Base-by-base conservation (phyloP, 768 basidiomycete species). In the Cystofilobasidium ferigula region DNA sequence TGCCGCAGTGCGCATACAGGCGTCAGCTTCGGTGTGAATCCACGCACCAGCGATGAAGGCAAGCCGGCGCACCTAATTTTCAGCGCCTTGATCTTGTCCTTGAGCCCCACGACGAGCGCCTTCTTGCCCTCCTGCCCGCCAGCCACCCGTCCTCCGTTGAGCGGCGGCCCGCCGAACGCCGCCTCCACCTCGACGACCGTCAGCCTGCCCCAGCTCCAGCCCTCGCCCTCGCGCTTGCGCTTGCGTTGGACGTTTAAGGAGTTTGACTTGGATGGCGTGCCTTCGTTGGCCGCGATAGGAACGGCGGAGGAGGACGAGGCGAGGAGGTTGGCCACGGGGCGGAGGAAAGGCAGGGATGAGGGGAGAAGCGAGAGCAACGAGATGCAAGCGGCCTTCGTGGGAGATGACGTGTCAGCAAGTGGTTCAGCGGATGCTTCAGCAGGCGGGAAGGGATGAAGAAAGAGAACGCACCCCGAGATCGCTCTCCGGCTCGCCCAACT, bases 221-320 rank as follows among this genome's bases (percentile, higher is more conserved):
- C 8, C 30, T 67, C 38, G 38, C 32, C 42, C 13, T 59, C 65
- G 43, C 65, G 48, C 43, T 67, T 67, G 36, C 65, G 48, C 47
- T 67, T 67, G n/a, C 48, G 65, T n/a, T 24, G n/a, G 24, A 18
- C n/a, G 3, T 5, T 13, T 18, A 20, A 34, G 22, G 7, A 20
- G 34, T 7, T 34, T 35, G 32, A 10, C 26, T 20, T 7, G 48
- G 48, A 20, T 26, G 8, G 48, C 45, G 45, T n/a, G 58, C 30
- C 38, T 32, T 57, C 1, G 51, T 40, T 14, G 57, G 30, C 1
- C n/a, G 7, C 24, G 38, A 1, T 6, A 26, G n/a, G 9, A 38
- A 20, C 9, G 34, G 26, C 20, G 38, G 26, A 10, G 59, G 34
- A 45, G 38, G 32, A 36, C 9, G 59, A 61, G 12, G 65, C 65